phyloP scores from a whole-genome alignment of 2,329 filamentous ascomycete genomes.

The Colletotrichum navitas region DNA sequence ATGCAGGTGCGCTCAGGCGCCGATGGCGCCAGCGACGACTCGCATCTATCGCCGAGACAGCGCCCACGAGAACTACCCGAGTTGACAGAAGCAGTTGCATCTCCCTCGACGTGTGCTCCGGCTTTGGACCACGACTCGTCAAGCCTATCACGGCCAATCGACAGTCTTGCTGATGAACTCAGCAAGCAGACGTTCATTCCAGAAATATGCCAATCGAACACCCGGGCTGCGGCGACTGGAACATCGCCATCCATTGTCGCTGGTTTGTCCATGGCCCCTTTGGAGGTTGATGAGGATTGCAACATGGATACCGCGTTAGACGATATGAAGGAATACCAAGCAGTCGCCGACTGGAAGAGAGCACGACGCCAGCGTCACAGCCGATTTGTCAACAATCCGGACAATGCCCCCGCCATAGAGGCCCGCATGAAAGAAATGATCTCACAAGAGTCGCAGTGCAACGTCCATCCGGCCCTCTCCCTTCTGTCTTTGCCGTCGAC shows the following conservation, averaged over 20 bases:
- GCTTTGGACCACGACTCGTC: background rate
- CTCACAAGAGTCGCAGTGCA: slow-evolving; percentile 24
- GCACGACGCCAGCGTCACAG: slow-evolving; percentile 33
- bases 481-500: background rate
- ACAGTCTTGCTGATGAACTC: slow-evolving; percentile 32
- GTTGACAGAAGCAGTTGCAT: slow-evolving; percentile 2
- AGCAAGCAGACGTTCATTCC: slow-evolving; percentile 34
- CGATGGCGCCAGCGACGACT: slow-evolving; percentile 14
- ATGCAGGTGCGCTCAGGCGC: slow-evolving; percentile 25
- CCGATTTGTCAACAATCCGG: slow-evolving; percentile 35
- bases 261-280: slow-evolving; percentile 14
- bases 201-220: slow-evolving; percentile 1
- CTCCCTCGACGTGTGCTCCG: background rate
- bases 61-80: slow-evolving; percentile 15
- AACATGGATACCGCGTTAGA: slow-evolving; percentile 25
- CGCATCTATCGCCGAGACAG: slow-evolving; percentile 32
- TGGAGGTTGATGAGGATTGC: slow-evolving; percentile 38
- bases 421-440: slow-evolving; percentile 32
- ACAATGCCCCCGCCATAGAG: slow-evolving; percentile 29
- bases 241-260: slow-evolving; percentile 12
- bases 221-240: background rate
- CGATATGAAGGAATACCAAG: slow-evolving; percentile 25
- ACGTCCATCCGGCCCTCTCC: slow-evolving; percentile 9
- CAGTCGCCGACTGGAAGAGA: slow-evolving; percentile 38
- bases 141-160: slow-evolving; percentile 25